These are phyloP conservation scores for Euclidium syriacum DNA, from an alignment of 345 rosid genomes.

Conservation along the genomic window DNA sequence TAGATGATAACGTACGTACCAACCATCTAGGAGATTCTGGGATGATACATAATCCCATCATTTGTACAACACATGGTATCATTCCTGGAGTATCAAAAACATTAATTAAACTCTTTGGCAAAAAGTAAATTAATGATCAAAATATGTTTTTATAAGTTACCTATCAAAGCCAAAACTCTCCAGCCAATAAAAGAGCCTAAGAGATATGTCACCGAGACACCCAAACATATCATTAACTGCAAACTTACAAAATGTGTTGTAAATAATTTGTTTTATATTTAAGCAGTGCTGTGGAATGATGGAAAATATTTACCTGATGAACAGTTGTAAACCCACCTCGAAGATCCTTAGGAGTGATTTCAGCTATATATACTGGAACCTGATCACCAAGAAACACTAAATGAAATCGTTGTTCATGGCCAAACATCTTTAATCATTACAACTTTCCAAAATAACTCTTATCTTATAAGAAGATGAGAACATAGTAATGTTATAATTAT, in stretches of 20 bases:
- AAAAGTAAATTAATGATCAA: too few relatives aligned
- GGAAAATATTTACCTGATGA: constrained; percentile 30
- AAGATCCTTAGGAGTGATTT: constrained; percentile 68
- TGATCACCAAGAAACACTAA: constrained; percentile 10
- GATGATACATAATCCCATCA: constrained; percentile 18
- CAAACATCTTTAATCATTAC: background rate
- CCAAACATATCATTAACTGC: constrained; percentile 80
- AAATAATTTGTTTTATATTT: background rate
- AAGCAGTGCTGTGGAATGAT: background rate
- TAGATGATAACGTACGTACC: constrained; percentile 14
- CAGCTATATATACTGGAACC: constrained; percentile 87
- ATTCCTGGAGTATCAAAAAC: constrained; percentile 4
- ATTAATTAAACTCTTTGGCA: background rate
- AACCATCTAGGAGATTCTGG: constrained; percentile 35
- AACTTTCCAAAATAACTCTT: background rate
- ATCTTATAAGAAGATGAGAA: too few relatives aligned
- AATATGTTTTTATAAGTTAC: constrained; percentile 29
- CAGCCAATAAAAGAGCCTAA: constrained; percentile 61
- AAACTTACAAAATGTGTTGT: constrained; percentile 8
- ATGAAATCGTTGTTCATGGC: too few relatives aligned
- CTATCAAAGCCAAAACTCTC: constrained; percentile 59
- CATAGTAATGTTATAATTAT: background rate
- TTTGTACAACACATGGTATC: constrained; percentile 23
- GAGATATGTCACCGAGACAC: constrained; percentile 65
- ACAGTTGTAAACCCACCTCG: constrained; percentile 73